A percentile compares a stretch with the other conserved stretches of the same genome.
Conservation (phyloP, 2,329 filamentous ascomycete genomes). For the Penicillium italicum region DNA sequence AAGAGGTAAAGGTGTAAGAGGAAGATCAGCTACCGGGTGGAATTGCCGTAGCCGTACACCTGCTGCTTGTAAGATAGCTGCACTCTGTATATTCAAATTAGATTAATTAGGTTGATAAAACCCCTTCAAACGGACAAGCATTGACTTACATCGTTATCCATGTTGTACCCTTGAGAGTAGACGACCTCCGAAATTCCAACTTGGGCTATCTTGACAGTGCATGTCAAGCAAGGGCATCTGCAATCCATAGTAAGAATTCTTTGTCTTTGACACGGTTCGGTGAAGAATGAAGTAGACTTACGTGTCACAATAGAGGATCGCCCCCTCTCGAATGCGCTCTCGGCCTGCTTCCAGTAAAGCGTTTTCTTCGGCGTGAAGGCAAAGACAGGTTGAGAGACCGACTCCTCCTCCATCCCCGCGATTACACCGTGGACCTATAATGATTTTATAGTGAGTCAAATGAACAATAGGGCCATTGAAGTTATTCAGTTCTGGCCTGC, state of each 20-base stretch:
- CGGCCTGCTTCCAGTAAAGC: constrained; percentile 89
- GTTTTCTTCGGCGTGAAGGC: constrained; percentile 98
- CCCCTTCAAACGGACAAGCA: not conserved
- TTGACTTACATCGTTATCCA: constrained; percentile 66
- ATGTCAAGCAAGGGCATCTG: constrained; percentile 88
- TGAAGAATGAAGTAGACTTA: constrained; percentile 26
- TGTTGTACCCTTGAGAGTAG: constrained; percentile 89
- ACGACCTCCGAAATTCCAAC: constrained; percentile 95
- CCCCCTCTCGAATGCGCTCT: constrained; percentile 77
- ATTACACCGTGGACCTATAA: constrained; percentile 68
- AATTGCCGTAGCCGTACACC: constrained; percentile 86
- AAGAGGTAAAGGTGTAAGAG: not conserved
- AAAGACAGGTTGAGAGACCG: constrained; percentile 80
- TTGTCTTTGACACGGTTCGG: not conserved
- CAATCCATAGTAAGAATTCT: not conserved
- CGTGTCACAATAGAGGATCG: constrained; percentile 89
- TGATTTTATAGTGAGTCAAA: constrained; percentile 8
- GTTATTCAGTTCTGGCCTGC: not conserved
- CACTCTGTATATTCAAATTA: constrained; percentile 50
- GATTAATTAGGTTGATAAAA: not conserved
- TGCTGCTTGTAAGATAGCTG: constrained; percentile 75
- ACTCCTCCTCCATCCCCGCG: constrained; percentile 65
- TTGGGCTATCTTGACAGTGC: constrained; percentile 97
- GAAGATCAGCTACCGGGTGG: constrained; percentile 60
- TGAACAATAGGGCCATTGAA: not conserved